Evolutionary conservation across 2,329 filamentous ascomycete species (phyloP).

Genomic region (Cryphonectria radicalis): DNA sequence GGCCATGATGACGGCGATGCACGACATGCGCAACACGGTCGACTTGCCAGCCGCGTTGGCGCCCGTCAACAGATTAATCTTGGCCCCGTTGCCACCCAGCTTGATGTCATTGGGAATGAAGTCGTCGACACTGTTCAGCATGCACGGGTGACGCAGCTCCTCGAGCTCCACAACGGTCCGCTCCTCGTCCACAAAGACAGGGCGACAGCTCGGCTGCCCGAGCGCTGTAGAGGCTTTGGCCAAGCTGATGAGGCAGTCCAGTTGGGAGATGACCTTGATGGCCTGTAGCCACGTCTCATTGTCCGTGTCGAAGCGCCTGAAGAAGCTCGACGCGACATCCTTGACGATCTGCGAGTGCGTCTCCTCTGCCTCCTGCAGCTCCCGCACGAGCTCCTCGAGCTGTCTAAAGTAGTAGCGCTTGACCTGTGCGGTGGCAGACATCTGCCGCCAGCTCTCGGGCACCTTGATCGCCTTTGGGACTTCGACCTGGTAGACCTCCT

Average conservation of each 20-base stretch:
- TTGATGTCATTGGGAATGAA: conserved; percentile 96
- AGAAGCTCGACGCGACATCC: conserved; percentile 83
- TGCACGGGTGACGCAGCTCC: conserved; percentile 93
- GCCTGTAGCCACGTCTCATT: conserved; percentile 85
- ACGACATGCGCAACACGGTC: conserved; percentile 95
- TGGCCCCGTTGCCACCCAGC: conserved; percentile 78
- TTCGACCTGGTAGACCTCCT: conserved; percentile 96
- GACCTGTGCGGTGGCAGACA: conserved; percentile 89
- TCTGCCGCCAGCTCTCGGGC: conserved; percentile 88
- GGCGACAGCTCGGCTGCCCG: conserved; percentile 86
- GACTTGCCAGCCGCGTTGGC: conserved; percentile 98
- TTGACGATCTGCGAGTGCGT: conserved; percentile 90
- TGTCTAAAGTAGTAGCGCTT: conserved; percentile 94
- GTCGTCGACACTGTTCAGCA: conserved; percentile 84
- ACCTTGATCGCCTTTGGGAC: conserved; percentile 84
- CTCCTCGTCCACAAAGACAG: conserved; percentile 82
- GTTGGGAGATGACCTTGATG: conserved; percentile 86
- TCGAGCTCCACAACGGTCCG: conserved; percentile 89
- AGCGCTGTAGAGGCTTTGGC: conserved; percentile 85
- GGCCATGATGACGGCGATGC: conserved; percentile 94
- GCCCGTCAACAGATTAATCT: conserved; percentile 90
- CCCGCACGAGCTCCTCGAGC: conserved; percentile 78
- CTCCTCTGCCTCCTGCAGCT: conserved; percentile 92
- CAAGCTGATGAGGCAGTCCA: conserved; percentile 93
- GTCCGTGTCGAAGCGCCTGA: conserved; percentile 83